Base-by-base conservation (phyloP, 164 flowering plant genomes). In the Vitis vinifera region DNA sequence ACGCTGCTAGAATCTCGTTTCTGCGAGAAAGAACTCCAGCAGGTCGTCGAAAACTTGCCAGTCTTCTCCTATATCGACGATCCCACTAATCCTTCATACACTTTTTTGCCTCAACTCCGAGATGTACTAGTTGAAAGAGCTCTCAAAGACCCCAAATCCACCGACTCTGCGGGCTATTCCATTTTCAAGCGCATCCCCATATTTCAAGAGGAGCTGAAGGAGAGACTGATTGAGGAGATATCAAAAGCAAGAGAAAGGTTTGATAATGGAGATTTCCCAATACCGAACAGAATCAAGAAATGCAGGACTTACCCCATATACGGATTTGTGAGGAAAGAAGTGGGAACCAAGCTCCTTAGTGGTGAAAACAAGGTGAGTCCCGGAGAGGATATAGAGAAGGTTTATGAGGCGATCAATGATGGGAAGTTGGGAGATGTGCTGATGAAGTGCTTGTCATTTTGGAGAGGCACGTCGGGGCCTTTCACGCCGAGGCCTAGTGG, bases 361-460 rank as follows among this genome's bases (percentile, higher is more conserved):
- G 89, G 89, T 3, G 83, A 51, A 49, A 79, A 82, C 77, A 77
- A 75, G 75, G 73, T 66, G 62, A 78, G 84, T 56, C 89, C 89
- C 0, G 87, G 89, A 9, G 89, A 86, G 71, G 74, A 84, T 27
- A 80, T 84, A 7, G 87, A 86, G 77, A 84, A 78, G 75, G 87
- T 86, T 5, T 74, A 75, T 48, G 80, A 77, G 23, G 86, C 82
- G 10, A 80, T 86, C 9, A 69, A 75, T 55, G 82, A 74, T 10
- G 87, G 86, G 58, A 77, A 80, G 63, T 23, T 86, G 6, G 84
- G 85, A n/a, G 78, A 72, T 61, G 74, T 79, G 57, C 10, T 86
- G 68, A 61, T 77, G 31, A 71, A 77, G 59, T 86, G 89, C 67
- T 67, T 84, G 71, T 57, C 65, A 3, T 58, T 50, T 17, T 84